These are phyloP conservation scores for Fusarium penzigii DNA, from an alignment of 2,329 filamentous ascomycete genomes.

Conservation along the genomic window DNA sequence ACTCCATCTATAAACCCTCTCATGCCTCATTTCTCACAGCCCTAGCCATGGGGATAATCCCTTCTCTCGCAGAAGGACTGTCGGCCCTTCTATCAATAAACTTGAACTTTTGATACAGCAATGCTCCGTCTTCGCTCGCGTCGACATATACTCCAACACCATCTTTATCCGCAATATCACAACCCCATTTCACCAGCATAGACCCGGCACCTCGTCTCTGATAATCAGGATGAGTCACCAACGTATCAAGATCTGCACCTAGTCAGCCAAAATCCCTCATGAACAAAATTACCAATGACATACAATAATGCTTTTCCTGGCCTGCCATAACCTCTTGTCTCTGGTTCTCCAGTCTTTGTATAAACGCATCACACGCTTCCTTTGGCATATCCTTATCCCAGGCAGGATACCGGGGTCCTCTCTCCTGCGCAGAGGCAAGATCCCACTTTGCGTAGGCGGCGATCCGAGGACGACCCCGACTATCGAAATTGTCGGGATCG, in stretches of 20 bases:
- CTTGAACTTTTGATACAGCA: conserved; percentile 14
- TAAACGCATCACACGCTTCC: conserved; percentile 15
- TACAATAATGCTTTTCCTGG: conserved; percentile 17
- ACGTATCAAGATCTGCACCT: conserved; percentile 26
- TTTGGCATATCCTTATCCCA: conserved; percentile 17
- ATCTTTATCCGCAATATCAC: conserved; percentile 22
- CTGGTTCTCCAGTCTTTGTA: conserved; percentile 14
- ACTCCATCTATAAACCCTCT: background rate
- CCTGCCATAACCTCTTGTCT: conserved; percentile 18
- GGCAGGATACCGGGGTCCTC: conserved; percentile 18
- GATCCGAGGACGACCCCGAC: conserved; percentile 9
- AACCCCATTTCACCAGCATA: conserved; percentile 27
- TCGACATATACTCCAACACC: conserved; percentile 26
- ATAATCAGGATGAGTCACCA: conserved; percentile 29
- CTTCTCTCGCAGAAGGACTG: conserved; percentile 6
- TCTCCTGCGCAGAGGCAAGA: conserved; percentile 6
- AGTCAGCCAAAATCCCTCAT: background rate
- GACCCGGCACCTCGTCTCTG: conserved; percentile 27
- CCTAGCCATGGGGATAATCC: conserved; percentile 16
- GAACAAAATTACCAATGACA: background rate
- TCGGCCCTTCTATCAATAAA: conserved; percentile 17
- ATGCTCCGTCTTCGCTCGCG: conserved; percentile 17
- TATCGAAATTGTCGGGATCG: conserved; percentile 10
- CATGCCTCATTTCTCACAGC: background rate
- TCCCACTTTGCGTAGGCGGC: conserved; percentile 24